Conservation (phyloP, 2,329 filamentous ascomycete species). For the Pyricularia pennisetigena region DNA sequence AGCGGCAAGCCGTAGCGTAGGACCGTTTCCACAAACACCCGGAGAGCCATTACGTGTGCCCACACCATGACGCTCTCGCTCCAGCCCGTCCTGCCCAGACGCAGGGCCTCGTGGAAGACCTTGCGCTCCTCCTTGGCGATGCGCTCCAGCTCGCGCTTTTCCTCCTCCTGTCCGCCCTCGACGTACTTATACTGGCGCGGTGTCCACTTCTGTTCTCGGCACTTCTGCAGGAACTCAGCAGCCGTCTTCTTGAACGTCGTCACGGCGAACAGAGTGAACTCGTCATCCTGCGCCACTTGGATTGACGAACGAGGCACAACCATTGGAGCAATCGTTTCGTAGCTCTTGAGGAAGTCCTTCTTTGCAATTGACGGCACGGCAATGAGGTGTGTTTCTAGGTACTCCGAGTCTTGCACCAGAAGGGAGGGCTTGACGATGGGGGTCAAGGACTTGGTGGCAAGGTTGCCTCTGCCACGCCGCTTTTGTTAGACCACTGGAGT, state of each 20-base stretch:
- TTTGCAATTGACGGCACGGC: slow-evolving; percentile 71
- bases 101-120: slow-evolving; percentile 83
- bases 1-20: slow-evolving; percentile 86
- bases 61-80: slow-evolving; percentile 94
- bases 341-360: slow-evolving; percentile 82
- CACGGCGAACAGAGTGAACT: slow-evolving; percentile 81
- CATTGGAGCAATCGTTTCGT: slow-evolving; percentile 84
- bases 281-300: slow-evolving; percentile 74
- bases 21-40: slow-evolving; percentile 98
- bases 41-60: slow-evolving; percentile 81
- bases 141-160: slow-evolving; percentile 75
- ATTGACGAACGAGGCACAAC: slow-evolving; percentile 83
- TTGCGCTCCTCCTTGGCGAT: slow-evolving; percentile 80
- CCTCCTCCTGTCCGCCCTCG: slow-evolving; percentile 81
- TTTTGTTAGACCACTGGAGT: background rate
- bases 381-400: slow-evolving; percentile 90
- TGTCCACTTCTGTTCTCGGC: slow-evolving; percentile 86
- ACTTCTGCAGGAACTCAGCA: slow-evolving; percentile 82
- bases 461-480: slow-evolving; percentile 62
- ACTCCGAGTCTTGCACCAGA: slow-evolving; percentile 84
- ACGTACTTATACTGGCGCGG: slow-evolving; percentile 91
- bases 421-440: slow-evolving; percentile 73
- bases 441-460: slow-evolving; percentile 88
- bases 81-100: slow-evolving; percentile 84
- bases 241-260: slow-evolving; percentile 90